Conservation (phyloP, 2,329 filamentous ascomycete genomes). For the Cryoendolithus antarcticus region DNA sequence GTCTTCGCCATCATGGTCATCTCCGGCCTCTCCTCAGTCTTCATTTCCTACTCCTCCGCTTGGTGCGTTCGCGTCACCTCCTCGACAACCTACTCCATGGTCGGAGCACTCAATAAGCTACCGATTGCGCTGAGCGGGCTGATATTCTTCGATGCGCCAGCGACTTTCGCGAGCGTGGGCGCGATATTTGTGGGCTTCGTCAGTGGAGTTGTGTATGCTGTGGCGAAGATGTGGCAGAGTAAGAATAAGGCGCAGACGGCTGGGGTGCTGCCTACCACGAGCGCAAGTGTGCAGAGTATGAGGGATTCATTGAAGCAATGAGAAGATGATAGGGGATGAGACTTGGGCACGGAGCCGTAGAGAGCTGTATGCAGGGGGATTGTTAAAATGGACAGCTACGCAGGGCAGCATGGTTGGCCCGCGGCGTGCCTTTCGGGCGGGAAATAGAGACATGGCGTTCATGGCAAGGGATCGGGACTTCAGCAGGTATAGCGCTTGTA, state of each 20-base stretch:
- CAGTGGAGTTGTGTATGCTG: slow-evolving; percentile 80
- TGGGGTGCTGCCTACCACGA: slow-evolving; percentile 48
- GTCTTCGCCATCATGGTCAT: slow-evolving; percentile 74
- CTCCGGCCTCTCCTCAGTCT: slow-evolving; percentile 83
- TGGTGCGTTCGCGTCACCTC: slow-evolving; percentile 98
- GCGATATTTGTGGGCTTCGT: slow-evolving; percentile 87
- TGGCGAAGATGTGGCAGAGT: slow-evolving; percentile 73
- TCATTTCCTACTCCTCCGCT: slow-evolving; percentile 98
- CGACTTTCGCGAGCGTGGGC: slow-evolving; percentile 82
- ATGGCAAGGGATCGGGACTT: too few species aligned
- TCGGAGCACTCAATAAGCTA: slow-evolving; percentile 94
- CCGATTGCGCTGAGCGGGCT: slow-evolving; percentile 87
- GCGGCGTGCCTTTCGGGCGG: too few species aligned
- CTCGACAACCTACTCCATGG: slow-evolving; percentile 97
- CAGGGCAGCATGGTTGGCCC: too few species aligned
- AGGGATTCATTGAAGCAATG: slow-evolving; percentile 63
- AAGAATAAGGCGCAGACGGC: slow-evolving; percentile 43
- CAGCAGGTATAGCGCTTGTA: too few species aligned
- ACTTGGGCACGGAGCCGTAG: not conserved
- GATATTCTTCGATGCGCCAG: slow-evolving; percentile 87
- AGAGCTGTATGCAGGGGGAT: too few species aligned
- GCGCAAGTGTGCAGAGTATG: slow-evolving; percentile 83
- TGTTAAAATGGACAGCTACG: too few species aligned
- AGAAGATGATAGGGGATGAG: not conserved
- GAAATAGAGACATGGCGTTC: too few species aligned